These are phyloP conservation scores for Dioscorea zingiberensis DNA, from an alignment of 106 monocot genomes.

Conservation along the genomic window DNA sequence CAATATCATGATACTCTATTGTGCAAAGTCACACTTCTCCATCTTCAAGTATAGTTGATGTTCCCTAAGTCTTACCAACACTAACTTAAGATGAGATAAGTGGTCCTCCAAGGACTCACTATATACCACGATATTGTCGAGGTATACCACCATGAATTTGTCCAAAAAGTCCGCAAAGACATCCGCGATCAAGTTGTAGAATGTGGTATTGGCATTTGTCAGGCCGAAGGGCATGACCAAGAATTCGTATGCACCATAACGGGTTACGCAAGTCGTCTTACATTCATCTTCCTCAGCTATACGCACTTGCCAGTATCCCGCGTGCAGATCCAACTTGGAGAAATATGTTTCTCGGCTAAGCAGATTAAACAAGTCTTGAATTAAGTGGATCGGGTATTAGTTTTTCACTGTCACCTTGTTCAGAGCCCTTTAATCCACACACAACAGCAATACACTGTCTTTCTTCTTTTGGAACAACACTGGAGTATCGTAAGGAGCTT, in stretches of 20 bases:
- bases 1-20: background rate
- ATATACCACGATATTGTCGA: background rate
- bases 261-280: background rate
- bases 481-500: background rate
- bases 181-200: background rate
- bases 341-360: background rate
- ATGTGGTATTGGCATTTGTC: background rate
- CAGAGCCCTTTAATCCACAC: background rate
- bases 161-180: background rate
- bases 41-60: background rate
- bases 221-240: background rate
- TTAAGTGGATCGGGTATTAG: background rate
- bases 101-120: background rate
- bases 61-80: background rate
- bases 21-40: background rate
- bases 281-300: conserved; percentile 3
- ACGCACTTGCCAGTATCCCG: background rate
- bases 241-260: background rate
- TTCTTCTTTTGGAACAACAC: background rate
- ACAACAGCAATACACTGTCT: background rate
- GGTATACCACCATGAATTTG: background rate
- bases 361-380: background rate
- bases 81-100: background rate
- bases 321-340: background rate
- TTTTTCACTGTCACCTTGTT: background rate